Conservation (phyloP, 2,329 filamentous ascomycete genomes). For the Calycina herbarum region DNA sequence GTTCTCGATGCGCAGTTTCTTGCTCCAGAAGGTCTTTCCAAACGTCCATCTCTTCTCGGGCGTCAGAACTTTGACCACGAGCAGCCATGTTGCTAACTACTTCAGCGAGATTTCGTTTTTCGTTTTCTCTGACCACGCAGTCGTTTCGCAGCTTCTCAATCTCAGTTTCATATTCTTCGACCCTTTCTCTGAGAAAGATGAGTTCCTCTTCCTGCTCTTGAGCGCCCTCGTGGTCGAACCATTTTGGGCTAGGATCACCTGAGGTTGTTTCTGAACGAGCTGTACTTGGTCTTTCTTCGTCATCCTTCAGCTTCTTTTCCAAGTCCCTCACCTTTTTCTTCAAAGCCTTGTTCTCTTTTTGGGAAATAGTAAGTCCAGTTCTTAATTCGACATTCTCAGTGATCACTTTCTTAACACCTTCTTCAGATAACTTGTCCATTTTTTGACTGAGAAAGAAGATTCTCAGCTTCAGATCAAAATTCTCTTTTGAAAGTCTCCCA, state of each 20-base stretch:
- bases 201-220: conserved; percentile 83
- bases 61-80: conserved; percentile 46
- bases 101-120: conserved; percentile 84
- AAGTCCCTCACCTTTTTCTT: conserved; percentile 81
- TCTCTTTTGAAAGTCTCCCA: conserved; percentile 93
- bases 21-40: conserved; percentile 95
- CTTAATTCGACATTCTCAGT: conserved; percentile 95
- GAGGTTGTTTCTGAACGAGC: conserved; percentile 56
- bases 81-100: conserved; percentile 68
- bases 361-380: conserved; percentile 82
- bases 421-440: conserved; percentile 88
- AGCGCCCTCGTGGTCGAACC: conserved; percentile 57
- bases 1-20: conserved; percentile 84
- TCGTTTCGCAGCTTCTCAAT: conserved; percentile 82
- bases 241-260: conserved; percentile 56
- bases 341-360: conserved; percentile 85
- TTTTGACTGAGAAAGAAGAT: conserved; percentile 96
- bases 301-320: conserved; percentile 73
- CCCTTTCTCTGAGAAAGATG: conserved; percentile 76
- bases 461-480: conserved; percentile 95
- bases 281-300: conserved; percentile 62
- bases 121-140: conserved; percentile 74
- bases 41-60: conserved; percentile 72
- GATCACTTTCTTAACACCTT: conserved; percentile 97
- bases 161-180: conserved; percentile 80